Evolutionary conservation across 371 early-diverging fungal species (phyloP), one percentile per base, ranked within the genome.

Genomic region (Mucor lusitanicus): DNA sequence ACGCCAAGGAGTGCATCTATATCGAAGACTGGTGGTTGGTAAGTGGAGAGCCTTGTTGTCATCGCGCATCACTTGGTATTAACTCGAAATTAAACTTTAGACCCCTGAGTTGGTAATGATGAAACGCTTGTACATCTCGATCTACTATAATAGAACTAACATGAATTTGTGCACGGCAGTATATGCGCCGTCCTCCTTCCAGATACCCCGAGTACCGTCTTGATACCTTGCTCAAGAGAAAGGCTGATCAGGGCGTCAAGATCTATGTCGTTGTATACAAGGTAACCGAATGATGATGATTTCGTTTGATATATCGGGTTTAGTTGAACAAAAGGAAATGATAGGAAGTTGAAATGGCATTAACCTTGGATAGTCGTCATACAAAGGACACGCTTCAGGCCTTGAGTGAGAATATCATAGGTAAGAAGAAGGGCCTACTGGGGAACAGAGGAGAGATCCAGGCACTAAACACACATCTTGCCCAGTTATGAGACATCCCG

Each of bases 21-120:
- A 95, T 97, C 68, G 87, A 86, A 37, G 97, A 94, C 77, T 97
- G 98, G 98, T 97, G 96, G 94, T 80, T 94, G 83, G 89, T 88
- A 83, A 80, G 70, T 37, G 13, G 19, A 25, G 13, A 19, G 17
- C 19, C 6, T 8, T 50, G 2, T 33, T 7, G 8, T 23, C 12
- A n/a, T n/a, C n/a, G n/a, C n/a, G n/a, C n/a, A n/a, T n/a, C n/a
- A n/a, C 9, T 25, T 53, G 9, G 8, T 50, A 27, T 46, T 54
- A 46, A 40, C 62, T 6, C 50, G 23, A 17, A 55, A 54, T 69
- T 35, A 25, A 50, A 50, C 25, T 53, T 27, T 53, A 84, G 82
- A 75, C 81, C 11, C 84, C 84, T 19, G 84, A 84, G 58, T 63
- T 84, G 72, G 84, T 84, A 76, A 72, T 33, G 44, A 40, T 54